Conservation (phyloP, 345 rosid genomes). For the Boechera stricta region DNA sequence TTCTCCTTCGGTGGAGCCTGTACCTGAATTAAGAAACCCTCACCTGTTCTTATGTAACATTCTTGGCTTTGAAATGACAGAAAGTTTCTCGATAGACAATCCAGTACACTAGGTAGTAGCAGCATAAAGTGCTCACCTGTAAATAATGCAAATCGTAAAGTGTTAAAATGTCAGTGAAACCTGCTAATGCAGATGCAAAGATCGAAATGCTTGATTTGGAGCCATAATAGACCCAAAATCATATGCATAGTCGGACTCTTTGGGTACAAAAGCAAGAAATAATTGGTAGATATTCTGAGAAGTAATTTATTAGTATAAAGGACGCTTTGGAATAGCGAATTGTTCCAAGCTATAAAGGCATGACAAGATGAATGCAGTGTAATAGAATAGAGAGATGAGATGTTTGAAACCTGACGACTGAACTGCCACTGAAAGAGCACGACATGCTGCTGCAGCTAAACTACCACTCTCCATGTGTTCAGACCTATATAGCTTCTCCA, state of each 20-base stretch:
- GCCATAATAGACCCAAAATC: conserved; percentile 15
- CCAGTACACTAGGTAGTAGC: conserved; percentile 77
- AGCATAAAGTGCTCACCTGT: conserved; percentile 85
- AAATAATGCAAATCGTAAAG: conserved; percentile 38
- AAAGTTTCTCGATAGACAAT: conserved; percentile 85
- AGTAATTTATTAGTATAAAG: not conserved
- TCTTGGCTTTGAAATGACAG: conserved; percentile 80
- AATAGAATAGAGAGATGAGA: conserved; percentile 20
- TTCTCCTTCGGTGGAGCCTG: conserved; percentile 10
- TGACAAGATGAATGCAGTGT: conserved; percentile 1
- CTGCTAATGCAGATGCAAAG: not conserved
- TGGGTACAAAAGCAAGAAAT: not conserved
- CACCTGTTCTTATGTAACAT: conserved; percentile 93
- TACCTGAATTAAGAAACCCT: conserved; percentile 27
- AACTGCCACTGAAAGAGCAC: conserved; percentile 91
- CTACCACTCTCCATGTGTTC: conserved; percentile 82
- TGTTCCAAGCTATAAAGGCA: conserved; percentile 28
- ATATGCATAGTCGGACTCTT: conserved; percentile 5
- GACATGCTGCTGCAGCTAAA: conserved; percentile 85
- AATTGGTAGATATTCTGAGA: conserved; percentile 21
- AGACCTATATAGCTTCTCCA: conserved; percentile 84
- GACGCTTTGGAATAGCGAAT: not conserved
- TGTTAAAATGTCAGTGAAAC: conserved; percentile 22
- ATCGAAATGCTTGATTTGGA: not conserved
- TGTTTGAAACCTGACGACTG: conserved; percentile 77